phyloP scores from a whole-genome alignment of 2,329 filamentous ascomycete species.

The Alternaria conjuncta region DNA sequence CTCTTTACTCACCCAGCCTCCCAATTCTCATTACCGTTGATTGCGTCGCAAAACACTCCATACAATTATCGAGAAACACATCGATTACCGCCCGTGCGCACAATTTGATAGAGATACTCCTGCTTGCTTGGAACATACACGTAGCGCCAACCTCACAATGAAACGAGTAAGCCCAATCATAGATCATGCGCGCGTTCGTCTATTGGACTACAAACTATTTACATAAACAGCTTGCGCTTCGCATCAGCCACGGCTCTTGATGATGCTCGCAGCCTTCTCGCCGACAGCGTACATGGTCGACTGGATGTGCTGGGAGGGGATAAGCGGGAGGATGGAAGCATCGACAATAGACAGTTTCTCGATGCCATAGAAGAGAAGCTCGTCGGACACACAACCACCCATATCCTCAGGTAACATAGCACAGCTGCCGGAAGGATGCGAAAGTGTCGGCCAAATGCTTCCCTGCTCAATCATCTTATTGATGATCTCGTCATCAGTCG shows the following conservation, averaged over 20 bases:
- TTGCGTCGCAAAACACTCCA: neutral
- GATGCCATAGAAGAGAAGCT: slow-evolving; percentile 41
- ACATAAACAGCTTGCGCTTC: neutral
- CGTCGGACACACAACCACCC: slow-evolving; percentile 37
- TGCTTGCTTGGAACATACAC: neutral
- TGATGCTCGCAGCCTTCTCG: slow-evolving; percentile 44
- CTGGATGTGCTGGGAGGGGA: slow-evolving; percentile 42
- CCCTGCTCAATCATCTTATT: slow-evolving; percentile 20
- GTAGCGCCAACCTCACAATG: neutral
- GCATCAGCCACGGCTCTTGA: slow-evolving; percentile 27
- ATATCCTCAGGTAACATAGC: slow-evolving; percentile 44
- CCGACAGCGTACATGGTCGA: slow-evolving; percentile 43
- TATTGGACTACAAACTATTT: neutral
- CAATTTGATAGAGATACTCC: neutral
- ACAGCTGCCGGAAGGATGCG: slow-evolving; percentile 36
- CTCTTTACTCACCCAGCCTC: neutral
- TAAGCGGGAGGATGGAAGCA: slow-evolving; percentile 41
- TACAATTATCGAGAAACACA: neutral
- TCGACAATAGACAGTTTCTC: slow-evolving; percentile 37
- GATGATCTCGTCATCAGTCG: slow-evolving; percentile 36
- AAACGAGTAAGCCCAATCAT: neutral
- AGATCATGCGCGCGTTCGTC: neutral
- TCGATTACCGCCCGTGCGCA: neutral
- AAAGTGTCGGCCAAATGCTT: slow-evolving; percentile 29
- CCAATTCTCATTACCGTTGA: neutral